A percentile compares a stretch with the other conserved stretches of the same genome.
phyloP scores from a whole-genome alignment of 306 rosid species.

The Cucurbita pepo region DNA sequence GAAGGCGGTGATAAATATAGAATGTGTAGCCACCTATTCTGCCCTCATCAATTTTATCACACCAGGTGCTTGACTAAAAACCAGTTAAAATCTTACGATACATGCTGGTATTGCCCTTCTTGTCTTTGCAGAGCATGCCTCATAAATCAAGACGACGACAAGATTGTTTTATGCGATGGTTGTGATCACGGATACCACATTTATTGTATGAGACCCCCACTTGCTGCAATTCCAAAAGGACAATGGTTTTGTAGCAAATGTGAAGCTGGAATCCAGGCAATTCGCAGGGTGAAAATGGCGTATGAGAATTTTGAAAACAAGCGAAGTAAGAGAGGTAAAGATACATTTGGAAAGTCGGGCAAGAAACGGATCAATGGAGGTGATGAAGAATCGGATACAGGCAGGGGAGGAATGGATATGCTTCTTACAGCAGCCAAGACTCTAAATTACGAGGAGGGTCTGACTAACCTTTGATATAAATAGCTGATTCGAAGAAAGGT shows the following conservation, averaged over 20 bases:
- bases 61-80: constrained; percentile 58
- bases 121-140: constrained; percentile 76
- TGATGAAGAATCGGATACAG: constrained; percentile 28
- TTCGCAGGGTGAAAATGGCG: constrained; percentile 35
- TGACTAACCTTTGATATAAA: constrained; percentile 14
- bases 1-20: constrained; percentile 22
- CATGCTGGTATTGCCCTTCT: constrained; percentile 80
- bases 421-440: constrained; percentile 68
- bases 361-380: constrained; percentile 18
- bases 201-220: constrained; percentile 69
- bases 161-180: constrained; percentile 75
- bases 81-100: constrained; percentile 35
- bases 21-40: constrained; percentile 43
- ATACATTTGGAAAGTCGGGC: constrained; percentile 15
- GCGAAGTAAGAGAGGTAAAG: constrained; percentile 16
- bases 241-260: constrained; percentile 83
- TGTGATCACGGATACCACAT: constrained; percentile 87
- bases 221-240: constrained; percentile 39
- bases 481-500: background rate
- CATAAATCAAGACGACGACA: constrained; percentile 43
- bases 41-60: constrained; percentile 51
- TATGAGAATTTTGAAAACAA: constrained; percentile 26
- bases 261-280: constrained; percentile 37
- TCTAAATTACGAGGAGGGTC: constrained; percentile 39
- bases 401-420: constrained; percentile 72